phyloP scores from a whole-genome alignment of 176 grass and related monocot species.

The Rhynchospora breviuscula region DNA sequence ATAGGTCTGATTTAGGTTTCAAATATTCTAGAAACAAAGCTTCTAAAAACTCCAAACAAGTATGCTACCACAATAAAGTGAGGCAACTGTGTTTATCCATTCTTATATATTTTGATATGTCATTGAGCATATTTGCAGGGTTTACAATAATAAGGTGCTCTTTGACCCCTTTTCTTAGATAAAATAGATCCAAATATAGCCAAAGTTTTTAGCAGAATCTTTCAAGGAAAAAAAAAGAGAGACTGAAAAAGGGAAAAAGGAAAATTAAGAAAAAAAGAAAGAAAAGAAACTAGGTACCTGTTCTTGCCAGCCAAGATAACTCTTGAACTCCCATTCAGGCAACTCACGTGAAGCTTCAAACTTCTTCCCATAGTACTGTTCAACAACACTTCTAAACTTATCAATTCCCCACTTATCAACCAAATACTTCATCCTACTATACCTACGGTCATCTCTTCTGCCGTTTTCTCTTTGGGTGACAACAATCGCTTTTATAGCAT shows the following conservation, averaged over 20 bases:
- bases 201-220: neutral
- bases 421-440: constrained; percentile 97
- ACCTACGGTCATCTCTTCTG: constrained; percentile 88
- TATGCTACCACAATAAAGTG: neutral
- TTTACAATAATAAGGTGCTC: neutral
- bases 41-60: neutral
- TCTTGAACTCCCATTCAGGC: constrained; percentile 89
- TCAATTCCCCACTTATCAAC: constrained; percentile 88
- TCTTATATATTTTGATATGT: neutral
- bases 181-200: neutral
- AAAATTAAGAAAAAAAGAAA: neutral
- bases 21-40: constrained; percentile 1
- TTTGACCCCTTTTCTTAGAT: neutral
- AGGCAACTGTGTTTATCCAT: neutral
- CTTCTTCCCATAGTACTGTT: constrained; percentile 98
- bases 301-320: constrained; percentile 95
- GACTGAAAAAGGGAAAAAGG: neutral
- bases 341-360: constrained; percentile 56
- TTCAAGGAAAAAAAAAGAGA: neutral
- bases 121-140: neutral
- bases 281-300: constrained; percentile 43
- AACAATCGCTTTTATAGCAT: constrained; percentile 92
- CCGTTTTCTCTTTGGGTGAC: constrained; percentile 97
- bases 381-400: constrained; percentile 67
- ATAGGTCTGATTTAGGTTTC: neutral